Percentiles rank a stretch among this genome's conserved stretches.
phyloP scores from a whole-genome alignment of 2,329 filamentous ascomycete species.

The Fusarium hostae region DNA sequence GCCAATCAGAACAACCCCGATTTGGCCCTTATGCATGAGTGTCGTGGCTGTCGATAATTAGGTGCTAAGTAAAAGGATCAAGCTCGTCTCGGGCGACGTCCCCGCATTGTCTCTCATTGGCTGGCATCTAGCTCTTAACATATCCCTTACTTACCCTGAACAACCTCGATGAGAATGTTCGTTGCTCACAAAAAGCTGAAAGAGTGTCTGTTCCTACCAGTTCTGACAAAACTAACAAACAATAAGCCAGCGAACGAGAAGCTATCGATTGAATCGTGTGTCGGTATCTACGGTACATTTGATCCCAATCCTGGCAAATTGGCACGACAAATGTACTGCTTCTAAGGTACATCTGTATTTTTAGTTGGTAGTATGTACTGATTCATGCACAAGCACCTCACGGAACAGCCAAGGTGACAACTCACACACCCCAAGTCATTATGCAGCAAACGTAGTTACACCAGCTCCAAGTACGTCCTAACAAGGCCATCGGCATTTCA shows the following conservation, averaged over 20 bases:
- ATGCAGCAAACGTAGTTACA: background rate
- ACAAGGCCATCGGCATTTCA: background rate
- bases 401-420: conserved; percentile 23
- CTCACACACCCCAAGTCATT: conserved; percentile 16
- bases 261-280: background rate
- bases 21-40: conserved; percentile 52
- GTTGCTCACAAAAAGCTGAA: conserved; percentile 6
- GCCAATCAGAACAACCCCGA: conserved; percentile 23
- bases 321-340: background rate
- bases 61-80: conserved; percentile 50
- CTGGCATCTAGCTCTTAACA: background rate
- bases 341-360: background rate
- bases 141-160: conserved; percentile 22
- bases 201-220: background rate
- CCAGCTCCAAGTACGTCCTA: background rate
- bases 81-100: conserved; percentile 27
- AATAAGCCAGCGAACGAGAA: background rate
- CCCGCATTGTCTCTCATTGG: conserved; percentile 40
- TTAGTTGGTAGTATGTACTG: background rate
- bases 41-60: conserved; percentile 59
- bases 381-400: conserved; percentile 8
- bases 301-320: background rate
- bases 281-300: background rate
- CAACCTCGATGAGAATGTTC: background rate
- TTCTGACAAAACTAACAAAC: background rate